Evolutionary conservation across 495 filamentous ascomycete species (phyloP).

Genomic region (Neurospora discreta): DNA sequence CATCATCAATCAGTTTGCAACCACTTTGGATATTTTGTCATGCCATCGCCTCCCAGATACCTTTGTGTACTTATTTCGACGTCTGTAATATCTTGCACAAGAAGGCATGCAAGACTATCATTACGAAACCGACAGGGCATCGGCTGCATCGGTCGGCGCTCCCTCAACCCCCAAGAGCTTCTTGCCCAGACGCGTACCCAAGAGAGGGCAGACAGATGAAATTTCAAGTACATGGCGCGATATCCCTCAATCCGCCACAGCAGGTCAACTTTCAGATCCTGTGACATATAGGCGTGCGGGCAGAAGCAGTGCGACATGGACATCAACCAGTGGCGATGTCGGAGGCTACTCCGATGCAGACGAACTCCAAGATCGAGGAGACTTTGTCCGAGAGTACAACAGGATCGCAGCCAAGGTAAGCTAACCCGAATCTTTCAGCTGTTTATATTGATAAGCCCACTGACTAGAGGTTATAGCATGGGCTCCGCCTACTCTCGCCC

Average conservation of each 20-base stretch:
- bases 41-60: neutral
- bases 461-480: constrained; percentile 23
- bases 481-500: constrained; percentile 23
- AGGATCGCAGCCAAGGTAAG: constrained; percentile 39
- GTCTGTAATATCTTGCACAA: neutral
- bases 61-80: neutral
- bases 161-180: constrained; percentile 6
- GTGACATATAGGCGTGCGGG: constrained; percentile 8
- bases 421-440: neutral
- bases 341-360: constrained; percentile 26
- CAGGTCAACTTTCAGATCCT: constrained; percentile 11
- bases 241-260: constrained; percentile 10
- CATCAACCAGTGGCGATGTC: constrained; percentile 28
- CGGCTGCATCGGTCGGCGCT: constrained; percentile 1
- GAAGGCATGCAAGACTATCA: neutral
- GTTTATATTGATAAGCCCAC: neutral
- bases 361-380: constrained; percentile 27
- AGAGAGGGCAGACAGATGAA: neutral
- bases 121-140: constrained; percentile 10
- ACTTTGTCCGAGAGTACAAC: constrained; percentile 44
- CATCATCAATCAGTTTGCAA: neutral
- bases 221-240: neutral
- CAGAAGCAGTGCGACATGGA: constrained; percentile 33
- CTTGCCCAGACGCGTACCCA: neutral
- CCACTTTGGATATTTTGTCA: neutral